Evolutionary conservation across 2,329 filamentous ascomycete genomes (phyloP), one percentile per base, ranked within the genome.

Genomic region (Aspergillus flavus): DNA sequence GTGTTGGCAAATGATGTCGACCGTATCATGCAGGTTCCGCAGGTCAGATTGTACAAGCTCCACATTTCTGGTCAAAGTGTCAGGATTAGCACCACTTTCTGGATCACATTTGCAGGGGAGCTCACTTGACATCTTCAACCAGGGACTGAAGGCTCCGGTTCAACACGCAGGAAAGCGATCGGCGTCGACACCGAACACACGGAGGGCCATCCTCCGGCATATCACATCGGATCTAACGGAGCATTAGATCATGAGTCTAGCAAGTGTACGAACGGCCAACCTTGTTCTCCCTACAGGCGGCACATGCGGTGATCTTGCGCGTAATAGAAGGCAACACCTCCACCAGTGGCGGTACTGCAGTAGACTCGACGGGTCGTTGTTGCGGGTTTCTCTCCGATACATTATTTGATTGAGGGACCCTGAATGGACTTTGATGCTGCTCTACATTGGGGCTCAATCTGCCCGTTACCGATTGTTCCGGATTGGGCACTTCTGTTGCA

Each of bases 161-260:
- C 43, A 83, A 69, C 6, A 82, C 78, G 64, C 82, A 83, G 11
- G 80, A 80, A 19, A 83, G 63, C 12, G 77, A 78, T 36, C 81
- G 75, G 58, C 82, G 79, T 57, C 78, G 73, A 67, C 82, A 84
- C 58, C 82, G 72, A 59, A 78, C 78, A 67, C 82, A 84, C 2
- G 82, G 82, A 43, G 82, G 81, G 11, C 80, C 79, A 58, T 41
- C 39, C 16, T 78, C 75, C 11, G 67, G 67, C 81, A 84, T 83
- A 32, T 83, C 78, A 71, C 82, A 83, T 74, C 82, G 82, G 64
- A 78, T 78, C 75, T 84, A 41, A n/a, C 16, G 39, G 16, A 10
- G 19, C 16, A n/a, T 41, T 41, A 41, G 7, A 7, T n/a, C n/a
- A 6, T 7, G 39, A 7, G 19, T 9, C 19, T 9, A 41, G 19